Conservation (phyloP, 805 yeast species). For the Candida nemodendra region DNA sequence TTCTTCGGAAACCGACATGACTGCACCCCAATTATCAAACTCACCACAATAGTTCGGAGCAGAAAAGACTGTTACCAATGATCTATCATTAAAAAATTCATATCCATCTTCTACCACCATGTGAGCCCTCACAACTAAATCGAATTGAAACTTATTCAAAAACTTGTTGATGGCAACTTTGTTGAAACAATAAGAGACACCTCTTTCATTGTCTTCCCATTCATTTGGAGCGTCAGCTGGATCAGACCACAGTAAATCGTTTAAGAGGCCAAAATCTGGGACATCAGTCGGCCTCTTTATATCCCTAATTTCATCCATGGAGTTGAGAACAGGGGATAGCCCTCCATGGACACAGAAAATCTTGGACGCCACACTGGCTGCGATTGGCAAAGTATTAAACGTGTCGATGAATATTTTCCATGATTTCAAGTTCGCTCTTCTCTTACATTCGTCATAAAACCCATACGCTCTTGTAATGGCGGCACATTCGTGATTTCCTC, state of each 20-base stretch:
- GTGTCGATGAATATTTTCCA: constrained; percentile 96
- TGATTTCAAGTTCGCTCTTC: constrained; percentile 86
- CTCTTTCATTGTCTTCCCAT: constrained; percentile 87
- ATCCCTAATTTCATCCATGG: constrained; percentile 71
- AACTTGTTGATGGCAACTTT: constrained; percentile 80
- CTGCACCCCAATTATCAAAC: constrained; percentile 95
- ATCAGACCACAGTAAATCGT: constrained; percentile 81
- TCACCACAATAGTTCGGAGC: constrained; percentile 84
- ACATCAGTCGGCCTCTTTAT: constrained; percentile 83
- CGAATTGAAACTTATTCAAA: constrained; percentile 70
- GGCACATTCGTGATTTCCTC: constrained; percentile 98
- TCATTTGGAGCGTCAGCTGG: constrained; percentile 81
- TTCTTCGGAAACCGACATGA: constrained; percentile 94
- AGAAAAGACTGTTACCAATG: constrained; percentile 68
- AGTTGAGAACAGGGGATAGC: constrained; percentile 67
- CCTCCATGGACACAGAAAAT: constrained; percentile 93
- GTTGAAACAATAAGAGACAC: constrained; percentile 77
- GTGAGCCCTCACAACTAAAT: constrained; percentile 80
- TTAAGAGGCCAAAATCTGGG: constrained; percentile 77
- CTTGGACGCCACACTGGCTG: constrained; percentile 93
- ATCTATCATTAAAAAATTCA: constrained; percentile 71
- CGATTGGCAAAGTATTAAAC: constrained; percentile 91
- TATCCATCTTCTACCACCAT: constrained; percentile 86
- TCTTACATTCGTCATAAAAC: constrained; percentile 95
- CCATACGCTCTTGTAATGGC: constrained; percentile 96